Percentiles rank a stretch among this genome's conserved stretches.
These are phyloP conservation scores for Candida glaebosa DNA, from an alignment of 805 yeast genomes.

Conservation along the genomic window DNA sequence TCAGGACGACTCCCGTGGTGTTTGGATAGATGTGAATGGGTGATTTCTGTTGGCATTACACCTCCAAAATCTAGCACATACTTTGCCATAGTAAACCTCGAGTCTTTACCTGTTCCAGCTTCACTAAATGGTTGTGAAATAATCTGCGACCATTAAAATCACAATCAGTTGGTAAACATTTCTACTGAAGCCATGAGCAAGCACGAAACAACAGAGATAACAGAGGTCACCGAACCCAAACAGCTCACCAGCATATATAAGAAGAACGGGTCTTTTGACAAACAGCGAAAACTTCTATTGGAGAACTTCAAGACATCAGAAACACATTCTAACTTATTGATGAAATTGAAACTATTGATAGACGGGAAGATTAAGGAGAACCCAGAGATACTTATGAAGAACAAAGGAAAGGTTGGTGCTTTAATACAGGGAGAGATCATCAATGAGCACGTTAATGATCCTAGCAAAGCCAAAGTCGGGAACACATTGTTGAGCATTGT, in stretches of 20 bases:
- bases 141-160: no score
- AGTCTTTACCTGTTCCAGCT: no score
- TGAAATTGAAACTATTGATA: slow-evolving; percentile 39
- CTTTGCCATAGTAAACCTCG: background rate
- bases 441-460: slow-evolving; percentile 15
- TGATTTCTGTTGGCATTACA: background rate
- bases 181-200: no score
- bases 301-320: slow-evolving; percentile 41
- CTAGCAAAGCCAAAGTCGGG: background rate
- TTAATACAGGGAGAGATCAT: slow-evolving; percentile 50
- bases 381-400: slow-evolving; percentile 45
- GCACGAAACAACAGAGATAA: background rate
- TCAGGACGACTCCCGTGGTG: slow-evolving; percentile 10
- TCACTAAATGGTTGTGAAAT: no score
- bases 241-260: slow-evolving; percentile 42
- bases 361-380: slow-evolving; percentile 46
- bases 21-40: slow-evolving; percentile 15
- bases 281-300: slow-evolving; percentile 38
- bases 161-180: no score
- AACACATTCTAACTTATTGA: slow-evolving; percentile 37
- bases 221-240: slow-evolving; percentile 27
- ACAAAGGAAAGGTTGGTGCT: slow-evolving; percentile 50
- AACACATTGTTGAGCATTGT: slow-evolving; percentile 34
- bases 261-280: slow-evolving; percentile 48
- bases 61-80: slow-evolving; percentile 4